These are phyloP conservation scores for Kwoniella bestiolae DNA, from an alignment of 768 basidiomycete genomes.

Conservation along the genomic window DNA sequence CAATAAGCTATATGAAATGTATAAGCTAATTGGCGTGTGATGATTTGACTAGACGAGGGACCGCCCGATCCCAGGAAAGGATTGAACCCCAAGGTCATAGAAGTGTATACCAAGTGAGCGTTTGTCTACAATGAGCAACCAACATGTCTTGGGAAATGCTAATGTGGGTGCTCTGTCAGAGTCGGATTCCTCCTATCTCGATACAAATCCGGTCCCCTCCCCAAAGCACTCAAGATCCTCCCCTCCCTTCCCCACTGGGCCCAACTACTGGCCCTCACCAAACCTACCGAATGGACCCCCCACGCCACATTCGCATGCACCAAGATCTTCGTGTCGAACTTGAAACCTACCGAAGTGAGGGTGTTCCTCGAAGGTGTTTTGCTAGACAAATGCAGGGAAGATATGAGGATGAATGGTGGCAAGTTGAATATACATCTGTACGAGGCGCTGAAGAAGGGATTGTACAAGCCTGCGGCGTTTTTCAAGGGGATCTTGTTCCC, in stretches of 20 bases:
- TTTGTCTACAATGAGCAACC: background rate
- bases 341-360: slow-evolving; percentile 93
- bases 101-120: slow-evolving; percentile 86
- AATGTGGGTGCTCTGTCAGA: no score
- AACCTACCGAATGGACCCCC: slow-evolving; percentile 91
- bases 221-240: slow-evolving; percentile 97
- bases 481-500: slow-evolving; percentile 99
- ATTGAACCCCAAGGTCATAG: slow-evolving; percentile 87
- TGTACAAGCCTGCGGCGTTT: slow-evolving; percentile 97
- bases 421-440: slow-evolving; percentile 93
- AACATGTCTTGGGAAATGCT: no score
- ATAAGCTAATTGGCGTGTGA: slow-evolving; percentile 2
- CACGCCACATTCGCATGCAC: slow-evolving; percentile 94
- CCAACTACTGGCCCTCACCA: slow-evolving; percentile 87
- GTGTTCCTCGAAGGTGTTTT: slow-evolving; percentile 90
- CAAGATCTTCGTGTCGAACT: slow-evolving; percentile 90
- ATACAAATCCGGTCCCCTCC: slow-evolving; percentile 91
- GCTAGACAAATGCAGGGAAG: slow-evolving; percentile 83
- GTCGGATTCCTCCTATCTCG: slow-evolving; percentile 80
- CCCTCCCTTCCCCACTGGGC: slow-evolving; percentile 96
- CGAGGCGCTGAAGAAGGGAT: slow-evolving; percentile 83
- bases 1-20: background rate
- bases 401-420: slow-evolving; percentile 76
- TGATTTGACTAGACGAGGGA: slow-evolving; percentile 46
- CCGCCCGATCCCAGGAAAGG: slow-evolving; percentile 78